A percentile compares a stretch with the other conserved stretches of the same genome.
Conservation (phyloP, 2,329 filamentous ascomycete genomes). For the Fonsecaea monophora region DNA sequence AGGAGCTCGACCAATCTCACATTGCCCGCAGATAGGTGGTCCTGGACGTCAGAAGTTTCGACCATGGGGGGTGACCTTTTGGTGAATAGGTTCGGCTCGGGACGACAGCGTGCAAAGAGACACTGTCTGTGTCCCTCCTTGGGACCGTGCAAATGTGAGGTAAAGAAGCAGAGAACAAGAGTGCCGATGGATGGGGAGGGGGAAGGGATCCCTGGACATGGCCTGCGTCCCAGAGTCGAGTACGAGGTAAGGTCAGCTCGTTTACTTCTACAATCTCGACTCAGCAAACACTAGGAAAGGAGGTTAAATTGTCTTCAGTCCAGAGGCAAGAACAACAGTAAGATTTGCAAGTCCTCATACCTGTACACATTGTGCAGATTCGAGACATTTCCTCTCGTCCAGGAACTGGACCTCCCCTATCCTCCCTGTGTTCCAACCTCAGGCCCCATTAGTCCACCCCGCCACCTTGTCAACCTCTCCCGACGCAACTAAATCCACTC, state of each 20-base stretch:
- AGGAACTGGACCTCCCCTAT: not conserved
- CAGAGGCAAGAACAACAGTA: constrained; percentile 1
- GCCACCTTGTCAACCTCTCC: not conserved
- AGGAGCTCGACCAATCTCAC: too few relatives aligned
- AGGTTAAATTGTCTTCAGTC: not conserved
- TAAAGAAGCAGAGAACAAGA: not conserved
- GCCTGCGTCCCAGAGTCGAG: not conserved
- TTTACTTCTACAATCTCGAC: constrained; percentile 2
- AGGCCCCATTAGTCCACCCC: constrained; percentile 3
- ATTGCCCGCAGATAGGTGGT: too few relatives aligned
- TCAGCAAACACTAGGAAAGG: not conserved
- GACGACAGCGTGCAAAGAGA: too few relatives aligned
- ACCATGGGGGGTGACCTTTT: too few relatives aligned
- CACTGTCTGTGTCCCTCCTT: too few relatives aligned
- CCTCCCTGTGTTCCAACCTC: not conserved
- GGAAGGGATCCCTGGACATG: not conserved
- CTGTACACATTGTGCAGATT: not conserved
- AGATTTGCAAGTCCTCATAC: constrained; percentile 1
- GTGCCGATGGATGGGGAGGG: not conserved
- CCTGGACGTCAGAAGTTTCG: too few relatives aligned
- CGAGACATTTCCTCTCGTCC: not conserved
- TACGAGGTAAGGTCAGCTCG: not conserved
- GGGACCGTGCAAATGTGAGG: not conserved
- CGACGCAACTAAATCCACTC: constrained; percentile 46
- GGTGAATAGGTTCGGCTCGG: too few relatives aligned